These are phyloP conservation scores for Naegleria lovaniensis DNA, from an alignment of 208 protist genomes.

Conservation along the genomic window DNA sequence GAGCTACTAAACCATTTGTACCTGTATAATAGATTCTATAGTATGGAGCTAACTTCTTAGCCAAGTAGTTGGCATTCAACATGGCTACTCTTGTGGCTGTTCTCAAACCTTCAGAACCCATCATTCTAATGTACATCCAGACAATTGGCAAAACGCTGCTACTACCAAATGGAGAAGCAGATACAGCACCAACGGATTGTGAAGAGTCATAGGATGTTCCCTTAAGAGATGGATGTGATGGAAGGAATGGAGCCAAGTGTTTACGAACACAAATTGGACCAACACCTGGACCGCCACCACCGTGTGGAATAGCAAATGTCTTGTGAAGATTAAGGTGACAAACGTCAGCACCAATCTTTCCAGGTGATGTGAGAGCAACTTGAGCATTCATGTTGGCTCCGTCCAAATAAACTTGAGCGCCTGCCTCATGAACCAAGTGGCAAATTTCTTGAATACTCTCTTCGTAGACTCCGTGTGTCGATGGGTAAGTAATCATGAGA, in stretches of 20 bases:
- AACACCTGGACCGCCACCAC: constrained; percentile 93
- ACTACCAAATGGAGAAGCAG: constrained; percentile 84
- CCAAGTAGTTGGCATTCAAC: constrained; percentile 97
- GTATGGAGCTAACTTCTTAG: constrained; percentile 75
- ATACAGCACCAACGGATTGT: constrained; percentile 72
- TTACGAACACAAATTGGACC: constrained; percentile 88
- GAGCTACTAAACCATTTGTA: constrained; percentile 69
- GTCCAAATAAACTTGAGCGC: constrained; percentile 94
- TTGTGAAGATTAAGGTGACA: constrained; percentile 98
- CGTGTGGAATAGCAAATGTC: constrained; percentile 66
- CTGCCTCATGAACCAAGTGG: constrained; percentile 72
- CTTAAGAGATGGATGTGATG: constrained; percentile 58
- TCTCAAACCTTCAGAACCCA: constrained; percentile 79
- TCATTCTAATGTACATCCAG: constrained; percentile 88
- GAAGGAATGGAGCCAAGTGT: constrained; percentile 85
- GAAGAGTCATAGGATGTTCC: constrained; percentile 48
- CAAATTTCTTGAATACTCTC: constrained; percentile 76
- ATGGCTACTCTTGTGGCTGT: constrained; percentile 86
- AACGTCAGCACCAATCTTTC: constrained; percentile 91
- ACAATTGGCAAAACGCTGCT: constrained; percentile 88
- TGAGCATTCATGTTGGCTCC: constrained; percentile 97
- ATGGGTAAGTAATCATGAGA: constrained; percentile 97
- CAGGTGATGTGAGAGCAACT: constrained; percentile 85
- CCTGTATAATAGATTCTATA: constrained; percentile 86
- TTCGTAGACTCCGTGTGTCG: constrained; percentile 95